Evolutionary conservation across 768 basidiomycete genomes (phyloP).

Genomic region (Coprinopsis marcescibilis): DNA sequence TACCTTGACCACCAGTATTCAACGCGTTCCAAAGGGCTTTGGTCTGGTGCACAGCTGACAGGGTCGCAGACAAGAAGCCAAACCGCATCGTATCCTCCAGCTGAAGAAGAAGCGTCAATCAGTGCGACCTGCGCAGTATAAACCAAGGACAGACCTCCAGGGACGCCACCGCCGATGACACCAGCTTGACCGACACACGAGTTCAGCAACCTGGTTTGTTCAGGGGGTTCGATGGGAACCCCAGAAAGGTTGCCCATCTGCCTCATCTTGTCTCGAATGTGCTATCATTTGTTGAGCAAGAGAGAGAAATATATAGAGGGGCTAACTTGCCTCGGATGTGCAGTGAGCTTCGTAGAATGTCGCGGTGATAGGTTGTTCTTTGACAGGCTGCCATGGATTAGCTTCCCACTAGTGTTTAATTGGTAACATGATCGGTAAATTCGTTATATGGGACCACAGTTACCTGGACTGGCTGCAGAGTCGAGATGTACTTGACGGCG

Average conservation of each 20-base stretch:
- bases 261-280: conserved; percentile 74
- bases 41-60: conserved; percentile 34
- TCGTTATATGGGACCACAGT: conserved; percentile 7
- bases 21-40: conserved; percentile 51
- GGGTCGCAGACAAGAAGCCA: conserved; percentile 85
- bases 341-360: conserved; percentile 54
- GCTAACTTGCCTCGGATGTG: conserved; percentile 48
- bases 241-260: conserved; percentile 71
- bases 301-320: not conserved
- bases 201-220: conserved; percentile 82
- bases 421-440: not conserved
- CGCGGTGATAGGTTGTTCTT: conserved; percentile 40
- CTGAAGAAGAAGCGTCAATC: conserved; percentile 33
- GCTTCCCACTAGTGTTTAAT: conserved; percentile 46
- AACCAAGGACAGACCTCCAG: conserved; percentile 67
- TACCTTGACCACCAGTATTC: conserved; percentile 67
- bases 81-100: conserved; percentile 95
- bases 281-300: conserved; percentile 32
- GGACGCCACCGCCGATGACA: conserved; percentile 91
- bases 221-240: conserved; percentile 86
- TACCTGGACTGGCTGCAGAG: conserved; percentile 54
- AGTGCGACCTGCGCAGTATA: conserved; percentile 1
- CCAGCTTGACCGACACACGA: conserved; percentile 72
- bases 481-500: conserved; percentile 58
- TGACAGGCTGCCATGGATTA: conserved; percentile 44